A percentile compares a stretch with the other conserved stretches of the same genome.
phyloP scores from a whole-genome alignment of 2,329 filamentous ascomycete genomes.

The Penicillium palitans region DNA sequence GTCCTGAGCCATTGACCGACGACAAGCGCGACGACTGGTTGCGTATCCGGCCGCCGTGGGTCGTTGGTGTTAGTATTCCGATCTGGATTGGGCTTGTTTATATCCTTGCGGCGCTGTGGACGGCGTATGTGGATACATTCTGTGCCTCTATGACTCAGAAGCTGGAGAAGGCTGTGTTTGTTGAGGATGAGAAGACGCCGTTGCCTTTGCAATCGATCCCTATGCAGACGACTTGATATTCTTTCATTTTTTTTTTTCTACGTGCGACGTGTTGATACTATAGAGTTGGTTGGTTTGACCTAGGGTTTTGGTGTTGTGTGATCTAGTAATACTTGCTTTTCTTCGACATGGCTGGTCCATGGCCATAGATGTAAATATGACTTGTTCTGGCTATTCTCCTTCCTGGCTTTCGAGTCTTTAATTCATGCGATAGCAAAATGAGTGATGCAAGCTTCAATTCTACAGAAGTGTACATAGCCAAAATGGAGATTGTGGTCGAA shows the following conservation, averaged over 20 bases:
- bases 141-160: constrained; percentile 51
- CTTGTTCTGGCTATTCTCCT: background rate
- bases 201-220: constrained; percentile 26
- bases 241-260: background rate
- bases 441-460: background rate
- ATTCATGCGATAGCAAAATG: background rate
- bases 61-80: constrained; percentile 45
- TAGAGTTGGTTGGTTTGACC: background rate
- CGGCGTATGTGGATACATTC: constrained; percentile 52
- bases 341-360: constrained; percentile 1
- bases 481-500: constrained; percentile 9
- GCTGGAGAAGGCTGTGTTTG: constrained; percentile 50
- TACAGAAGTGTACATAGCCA: background rate
- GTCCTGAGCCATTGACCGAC: constrained; percentile 18
- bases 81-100: constrained; percentile 51
- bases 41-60: constrained; percentile 40
- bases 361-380: background rate
- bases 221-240: constrained; percentile 23
- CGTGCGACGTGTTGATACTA: background rate
- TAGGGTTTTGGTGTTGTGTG: background rate
- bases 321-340: constrained; percentile 8
- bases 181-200: constrained; percentile 39
- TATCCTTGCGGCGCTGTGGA: constrained; percentile 51
- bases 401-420: background rate
- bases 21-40: constrained; percentile 36